Evolutionary conservation across 2,329 filamentous ascomycete species (phyloP), one percentile per base, ranked within the genome.

Genomic region (Aureobasidium sp.): DNA sequence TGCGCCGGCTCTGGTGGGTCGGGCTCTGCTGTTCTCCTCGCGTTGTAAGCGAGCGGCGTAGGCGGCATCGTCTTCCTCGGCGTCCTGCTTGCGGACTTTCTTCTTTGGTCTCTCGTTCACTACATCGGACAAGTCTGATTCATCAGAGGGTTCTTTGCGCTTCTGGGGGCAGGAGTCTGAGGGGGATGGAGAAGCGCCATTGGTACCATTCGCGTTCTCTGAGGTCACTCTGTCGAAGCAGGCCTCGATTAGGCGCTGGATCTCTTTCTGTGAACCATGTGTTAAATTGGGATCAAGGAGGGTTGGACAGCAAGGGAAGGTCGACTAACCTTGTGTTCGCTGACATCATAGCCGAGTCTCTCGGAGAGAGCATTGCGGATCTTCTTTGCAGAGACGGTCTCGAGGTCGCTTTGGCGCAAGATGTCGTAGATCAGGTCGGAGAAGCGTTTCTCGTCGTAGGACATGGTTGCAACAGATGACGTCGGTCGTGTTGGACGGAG

Each of bases 41-140:
- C 91, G 93, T 75, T 99, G 94, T 39, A 99, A 80, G 73, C 88
- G 85, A 17, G 91, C 91, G 0, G 94, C 94, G 64, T 93, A 84
- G 48, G 88, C 85, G 37, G 93, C 94, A 74, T 99, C 94, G 35
- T 89, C 87, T 66, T 96, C 90, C 67, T 83, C 77, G 31, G 84
- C 81, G n/a, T 62, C 45, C 62, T 79, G 74, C 74, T 88, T 88
- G 76, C 90, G 91, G 72, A 87, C 70, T 67, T 76, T 78, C 67
- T 77, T 78, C 70, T 78, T 79, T 1, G 77, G 76, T 29, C 78
- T 78, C 1, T 74, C 71, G 56, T 72, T 70, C 19, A 67, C 67
- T 49, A 75, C 68, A 35, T 76, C 74, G 15, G 77, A 79, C 54
- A 77, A 68, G 40, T 71, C 77, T 40, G 74, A 74, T 33, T 73